Evolutionary conservation across 192 early-diverging fungal species (phyloP), one percentile per base, ranked within the genome.

Genomic region (Phlyctochytrium planicorne): DNA sequence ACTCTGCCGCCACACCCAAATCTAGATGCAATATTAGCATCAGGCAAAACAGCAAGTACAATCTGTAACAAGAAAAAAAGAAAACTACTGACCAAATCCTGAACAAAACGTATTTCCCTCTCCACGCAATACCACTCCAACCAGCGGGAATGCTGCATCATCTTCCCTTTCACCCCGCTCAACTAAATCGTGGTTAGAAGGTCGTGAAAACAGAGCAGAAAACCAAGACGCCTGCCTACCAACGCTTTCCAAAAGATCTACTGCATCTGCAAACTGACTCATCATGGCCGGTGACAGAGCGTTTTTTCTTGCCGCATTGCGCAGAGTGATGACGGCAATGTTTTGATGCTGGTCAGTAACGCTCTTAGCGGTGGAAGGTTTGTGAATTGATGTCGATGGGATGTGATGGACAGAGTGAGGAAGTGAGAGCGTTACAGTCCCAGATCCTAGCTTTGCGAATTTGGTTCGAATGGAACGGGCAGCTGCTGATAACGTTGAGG

Each of bases 1-100:
- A 67, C 20, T 77, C 70, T 40, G 79, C 78, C 24, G 80, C 83
- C 30, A 78, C 78, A 1, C 66, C 73, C 37, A 88, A 67, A 62
- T 88, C 86, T 88, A 66, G 2, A 34, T 14, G 29, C 65, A 55
- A 30, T 52, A 40, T n/a, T n/a, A n/a, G n/a, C n/a, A n/a, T n/a
- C n/a, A n/a, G n/a, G n/a, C n/a, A n/a, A n/a, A n/a, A n/a, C n/a
- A n/a, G n/a, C n/a, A n/a, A 4, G 62, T n/a, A 2, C 50, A 12
- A 16, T 52, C 1, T 80, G 52, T 25, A 78, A 36, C 17, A 50
- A 14, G 40, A 10, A 50, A 50, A 50, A 10, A 50, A 50, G 40
- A 14, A 10, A n/a, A 10, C 40, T n/a, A 25, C 20, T 17, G 60
- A 75, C 69, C 73, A 61, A 75, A 72, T 0, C 73, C 73, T 31